Evolutionary conservation across 352 stramenopile genomes (phyloP), one percentile per base, ranked within the genome.

Genomic region (Aphanomyces invadans): DNA sequence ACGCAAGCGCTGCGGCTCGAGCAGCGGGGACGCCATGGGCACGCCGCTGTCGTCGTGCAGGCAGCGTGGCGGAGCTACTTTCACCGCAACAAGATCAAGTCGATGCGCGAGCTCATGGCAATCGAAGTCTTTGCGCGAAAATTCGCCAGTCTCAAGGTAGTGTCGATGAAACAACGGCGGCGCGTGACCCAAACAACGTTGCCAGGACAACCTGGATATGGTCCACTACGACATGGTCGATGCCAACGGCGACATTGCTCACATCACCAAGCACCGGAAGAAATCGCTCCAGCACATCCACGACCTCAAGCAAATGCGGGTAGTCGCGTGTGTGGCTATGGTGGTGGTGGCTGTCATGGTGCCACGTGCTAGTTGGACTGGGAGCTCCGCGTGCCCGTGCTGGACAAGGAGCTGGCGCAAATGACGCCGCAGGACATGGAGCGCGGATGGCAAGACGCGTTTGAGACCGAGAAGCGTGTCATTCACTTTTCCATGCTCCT

Each of bases 211-310:
- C 4, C 78, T 77, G 4, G 81, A 91, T 28, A 82, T 88, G 65
- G 82, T 91, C 36, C 73, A 86, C 54, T 86, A 90, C 51, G 84
- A 91, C 56, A 74, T 87, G 21, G 65, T 85, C 2, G 83, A 93
- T 46, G 76, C 80, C 0, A 75, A 76, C 3, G 59, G 57, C 2
- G 82, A 91, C 67, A 63, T 89, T 1, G 87, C 87, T 55, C 79
- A 79, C 1, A 59, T 89, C n/a, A 76, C 86, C 65, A 85, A 85
- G 68, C 87, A 88, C 73, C 87, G 88, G 62, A 78, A 78, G 33
- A 90, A 90, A 71, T 73, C 79, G 12, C 64, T 90, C 3, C 73
- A 79, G 5, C 79, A 82, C 7, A 81, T 89, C 45, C 83, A 86
- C 44, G 82, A 93, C 68, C 69, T 93, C 25, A 89, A 89, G 57